A percentile compares a stretch with the other conserved stretches of the same genome.
Evolutionary conservation across 2,329 filamentous ascomycete species (phyloP).

Genomic region (Rutstroemia sp.): DNA sequence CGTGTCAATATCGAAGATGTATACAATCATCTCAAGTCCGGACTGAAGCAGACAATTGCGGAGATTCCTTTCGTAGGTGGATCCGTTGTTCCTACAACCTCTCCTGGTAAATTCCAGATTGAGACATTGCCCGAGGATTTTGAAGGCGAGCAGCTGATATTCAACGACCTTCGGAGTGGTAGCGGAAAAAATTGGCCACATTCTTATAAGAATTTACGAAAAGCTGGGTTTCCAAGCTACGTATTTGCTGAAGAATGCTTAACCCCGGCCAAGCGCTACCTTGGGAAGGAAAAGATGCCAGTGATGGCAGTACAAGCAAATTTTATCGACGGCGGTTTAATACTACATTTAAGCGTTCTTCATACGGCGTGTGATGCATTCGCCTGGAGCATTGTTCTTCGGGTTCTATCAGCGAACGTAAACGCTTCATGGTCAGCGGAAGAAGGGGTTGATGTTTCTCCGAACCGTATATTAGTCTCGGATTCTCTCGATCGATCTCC

Average conservation of each 20-base stretch:
- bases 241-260: background rate
- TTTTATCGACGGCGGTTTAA: slow-evolving; percentile 5
- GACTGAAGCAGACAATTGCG: background rate
- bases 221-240: background rate
- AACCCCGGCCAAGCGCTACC: background rate
- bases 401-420: background rate
- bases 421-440: background rate
- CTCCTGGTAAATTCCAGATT: background rate
- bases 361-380: slow-evolving; percentile 2
- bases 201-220: slow-evolving; percentile 1
- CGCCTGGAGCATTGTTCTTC: background rate
- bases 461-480: background rate
- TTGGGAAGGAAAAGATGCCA: background rate
- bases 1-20: slow-evolving; percentile 2
- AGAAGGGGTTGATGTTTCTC: background rate
- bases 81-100: background rate
- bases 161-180: background rate
- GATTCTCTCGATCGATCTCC: background rate
- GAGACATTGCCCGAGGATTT: background rate
- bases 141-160: background rate
- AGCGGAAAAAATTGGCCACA: background rate
- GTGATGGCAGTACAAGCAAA: slow-evolving; percentile 1
- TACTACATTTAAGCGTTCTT: slow-evolving; percentile 3
- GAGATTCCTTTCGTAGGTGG: slow-evolving; percentile 1
- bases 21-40: background rate